phyloP scores from a whole-genome alignment of 768 basidiomycete genomes.

The Omphalotus guepiniiformis region DNA sequence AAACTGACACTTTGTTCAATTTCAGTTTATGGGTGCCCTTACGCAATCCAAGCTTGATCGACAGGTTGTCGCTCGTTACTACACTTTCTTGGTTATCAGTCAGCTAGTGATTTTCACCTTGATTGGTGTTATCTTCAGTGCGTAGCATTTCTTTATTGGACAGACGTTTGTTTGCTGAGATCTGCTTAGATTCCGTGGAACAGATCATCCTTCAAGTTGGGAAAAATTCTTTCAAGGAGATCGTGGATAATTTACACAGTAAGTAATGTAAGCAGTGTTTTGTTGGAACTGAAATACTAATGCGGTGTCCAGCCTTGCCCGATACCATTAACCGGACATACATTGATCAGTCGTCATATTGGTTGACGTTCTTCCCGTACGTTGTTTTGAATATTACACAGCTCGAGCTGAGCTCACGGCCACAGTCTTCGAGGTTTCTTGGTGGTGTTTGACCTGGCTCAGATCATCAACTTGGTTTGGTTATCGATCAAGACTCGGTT shows the following conservation, averaged over 20 bases:
- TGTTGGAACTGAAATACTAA: neutral
- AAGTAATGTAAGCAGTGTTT: slow-evolving; percentile 17
- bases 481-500: slow-evolving; percentile 81
- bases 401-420: neutral
- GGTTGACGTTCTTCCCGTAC: slow-evolving; percentile 94
- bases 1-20: slow-evolving; percentile 56
- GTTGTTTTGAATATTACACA: slow-evolving; percentile 24
- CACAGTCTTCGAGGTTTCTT: slow-evolving; percentile 88
- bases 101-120: slow-evolving; percentile 93
- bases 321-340: slow-evolving; percentile 79
- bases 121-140: slow-evolving; percentile 85
- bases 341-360: slow-evolving; percentile 86
- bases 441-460: slow-evolving; percentile 91
- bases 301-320: slow-evolving; percentile 51
- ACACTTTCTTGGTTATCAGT: slow-evolving; percentile 88
- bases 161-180: neutral
- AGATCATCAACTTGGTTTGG: slow-evolving; percentile 87
- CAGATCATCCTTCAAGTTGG: slow-evolving; percentile 42
- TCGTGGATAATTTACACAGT: slow-evolving; percentile 44
- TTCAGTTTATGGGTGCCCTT: slow-evolving; percentile 57
- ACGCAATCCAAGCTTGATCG: slow-evolving; percentile 84
- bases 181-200: slow-evolving; percentile 38
- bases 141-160: slow-evolving; percentile 21
- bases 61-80: slow-evolving; percentile 89
- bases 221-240: slow-evolving; percentile 42